phyloP scores from a whole-genome alignment of 2,329 filamentous ascomycete genomes.

The Cytospora mali region DNA sequence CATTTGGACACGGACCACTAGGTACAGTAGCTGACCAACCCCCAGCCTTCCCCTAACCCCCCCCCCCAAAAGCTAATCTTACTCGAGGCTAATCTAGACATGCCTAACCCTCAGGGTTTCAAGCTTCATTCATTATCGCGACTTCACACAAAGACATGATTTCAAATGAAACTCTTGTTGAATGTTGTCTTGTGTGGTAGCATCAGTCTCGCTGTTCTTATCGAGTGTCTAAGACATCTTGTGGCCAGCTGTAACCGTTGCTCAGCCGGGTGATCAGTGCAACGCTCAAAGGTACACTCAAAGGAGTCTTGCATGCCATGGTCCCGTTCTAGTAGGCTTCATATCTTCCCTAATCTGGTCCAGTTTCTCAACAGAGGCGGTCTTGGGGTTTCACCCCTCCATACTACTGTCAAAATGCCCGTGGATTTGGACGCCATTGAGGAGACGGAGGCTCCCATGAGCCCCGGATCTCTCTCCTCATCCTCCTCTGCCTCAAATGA shows the following conservation, averaged over 20 bases:
- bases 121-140: background rate
- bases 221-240: too few relatives aligned
- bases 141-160: background rate
- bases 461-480: conserved; percentile 9
- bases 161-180: background rate
- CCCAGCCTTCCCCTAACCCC: background rate
- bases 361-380: background rate
- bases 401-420: background rate
- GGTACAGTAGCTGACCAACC: background rate
- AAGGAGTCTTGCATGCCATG: background rate
- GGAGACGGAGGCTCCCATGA: conserved; percentile 15
- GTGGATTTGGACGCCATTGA: conserved; percentile 8
- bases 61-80: background rate
- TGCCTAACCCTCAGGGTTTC: background rate
- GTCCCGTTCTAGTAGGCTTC: background rate
- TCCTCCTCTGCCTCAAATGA: conserved; percentile 10
- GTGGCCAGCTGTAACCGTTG: too few relatives aligned
- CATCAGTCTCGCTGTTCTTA: too few relatives aligned
- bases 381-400: background rate
- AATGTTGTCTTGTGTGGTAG: background rate
- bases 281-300: background rate
- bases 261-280: too few relatives aligned
- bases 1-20: background rate
- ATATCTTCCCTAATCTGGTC: background rate
- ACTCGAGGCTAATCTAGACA: background rate